phyloP scores from a whole-genome alignment of 345 rosid genomes.

The Sisymbrium altissimum region DNA sequence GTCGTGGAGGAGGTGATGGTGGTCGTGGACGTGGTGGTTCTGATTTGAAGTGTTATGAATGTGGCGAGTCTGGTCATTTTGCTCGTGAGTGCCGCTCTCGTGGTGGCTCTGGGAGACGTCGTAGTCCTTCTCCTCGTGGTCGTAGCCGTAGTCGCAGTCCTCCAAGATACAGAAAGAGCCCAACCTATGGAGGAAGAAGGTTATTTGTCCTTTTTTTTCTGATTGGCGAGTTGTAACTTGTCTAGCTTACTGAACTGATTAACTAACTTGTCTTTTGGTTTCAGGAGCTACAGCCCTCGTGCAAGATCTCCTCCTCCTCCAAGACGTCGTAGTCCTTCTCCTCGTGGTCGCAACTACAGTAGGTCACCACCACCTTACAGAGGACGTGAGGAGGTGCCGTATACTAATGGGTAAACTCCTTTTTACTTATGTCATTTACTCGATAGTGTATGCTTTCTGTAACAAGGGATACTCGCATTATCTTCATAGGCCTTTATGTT shows the following conservation, averaged over 20 bases:
- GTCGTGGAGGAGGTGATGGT: slow-evolving; percentile 41
- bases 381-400: slow-evolving; percentile 75
- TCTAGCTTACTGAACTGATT: too few species aligned
- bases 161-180: slow-evolving; percentile 80
- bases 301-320: slow-evolving; percentile 68
- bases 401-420: slow-evolving; percentile 76
- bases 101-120: slow-evolving; percentile 64
- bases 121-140: slow-evolving; percentile 18
- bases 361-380: slow-evolving; percentile 86
- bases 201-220: slow-evolving; percentile 8
- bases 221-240: not conserved
- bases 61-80: slow-evolving; percentile 95
- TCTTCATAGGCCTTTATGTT: not conserved
- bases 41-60: slow-evolving; percentile 86
- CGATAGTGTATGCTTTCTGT: not conserved
- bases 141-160: slow-evolving; percentile 81
- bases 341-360: slow-evolving; percentile 82
- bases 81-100: slow-evolving; percentile 84
- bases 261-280: slow-evolving; percentile 8
- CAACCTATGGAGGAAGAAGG: slow-evolving; percentile 79
- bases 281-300: slow-evolving; percentile 91
- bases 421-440: not conserved
- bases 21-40: slow-evolving; percentile 84
- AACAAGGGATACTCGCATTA: not conserved
- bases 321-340: slow-evolving; percentile 80